phyloP scores from a whole-genome alignment of 2,329 filamentous ascomycete genomes.

The Penicillium olsonii region DNA sequence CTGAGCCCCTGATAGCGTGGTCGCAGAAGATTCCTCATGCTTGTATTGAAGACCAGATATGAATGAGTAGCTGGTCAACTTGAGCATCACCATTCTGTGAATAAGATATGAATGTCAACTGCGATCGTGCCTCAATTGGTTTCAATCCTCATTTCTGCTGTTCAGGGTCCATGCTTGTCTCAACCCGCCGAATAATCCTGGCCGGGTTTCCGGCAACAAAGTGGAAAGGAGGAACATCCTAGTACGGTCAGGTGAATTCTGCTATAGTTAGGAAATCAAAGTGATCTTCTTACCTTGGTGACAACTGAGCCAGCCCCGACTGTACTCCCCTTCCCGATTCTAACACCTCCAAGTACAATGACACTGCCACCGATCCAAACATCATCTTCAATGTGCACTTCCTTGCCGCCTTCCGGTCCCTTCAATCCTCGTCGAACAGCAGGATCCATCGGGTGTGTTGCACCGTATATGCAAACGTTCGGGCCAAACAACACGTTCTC shows the following conservation, averaged over 20 bases:
- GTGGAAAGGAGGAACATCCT: conserved; percentile 30
- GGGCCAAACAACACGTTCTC: conserved; percentile 56
- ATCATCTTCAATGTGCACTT: conserved; percentile 51
- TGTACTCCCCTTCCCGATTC: conserved; percentile 44
- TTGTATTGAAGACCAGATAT: too few relatives aligned
- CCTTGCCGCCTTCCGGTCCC: conserved; percentile 52
- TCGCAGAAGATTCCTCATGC: too few relatives aligned
- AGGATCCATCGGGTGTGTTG: conserved; percentile 55
- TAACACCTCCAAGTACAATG: conserved; percentile 46
- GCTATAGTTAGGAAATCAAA: neutral
- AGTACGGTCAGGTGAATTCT: conserved; percentile 2
- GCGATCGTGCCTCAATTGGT: too few relatives aligned
- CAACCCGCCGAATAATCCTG: conserved; percentile 24
- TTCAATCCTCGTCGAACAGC: conserved; percentile 44
- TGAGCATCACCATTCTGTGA: too few relatives aligned
- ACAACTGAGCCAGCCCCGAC: conserved; percentile 45
- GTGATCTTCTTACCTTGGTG: conserved; percentile 30
- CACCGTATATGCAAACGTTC: conserved; percentile 54
- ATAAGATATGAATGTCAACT: too few relatives aligned
- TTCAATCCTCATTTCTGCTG: neutral
- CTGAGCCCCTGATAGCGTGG: too few relatives aligned
- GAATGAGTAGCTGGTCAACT: too few relatives aligned
- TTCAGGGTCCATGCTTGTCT: conserved; percentile 27
- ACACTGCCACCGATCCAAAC: conserved; percentile 53
- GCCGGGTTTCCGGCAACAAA: conserved; percentile 32